A percentile compares a stretch with the other conserved stretches of the same genome.
Conservation (phyloP, 2,329 filamentous ascomycete genomes). For the Zasmidium cellare region DNA sequence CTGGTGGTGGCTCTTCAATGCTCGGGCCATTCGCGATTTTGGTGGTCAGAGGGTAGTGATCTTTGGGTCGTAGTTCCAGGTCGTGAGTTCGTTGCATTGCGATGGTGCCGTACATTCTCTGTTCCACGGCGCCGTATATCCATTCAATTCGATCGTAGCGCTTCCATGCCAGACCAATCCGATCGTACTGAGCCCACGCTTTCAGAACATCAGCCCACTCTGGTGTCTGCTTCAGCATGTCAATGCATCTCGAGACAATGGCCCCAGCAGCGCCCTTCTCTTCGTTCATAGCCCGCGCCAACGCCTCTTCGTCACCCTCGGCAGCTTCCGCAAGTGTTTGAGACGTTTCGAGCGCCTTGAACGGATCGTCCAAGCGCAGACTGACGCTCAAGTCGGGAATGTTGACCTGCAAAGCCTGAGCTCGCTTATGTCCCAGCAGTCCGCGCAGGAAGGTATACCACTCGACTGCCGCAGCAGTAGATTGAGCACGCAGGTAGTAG, state of each 20-base stretch:
- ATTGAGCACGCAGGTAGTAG: constrained; percentile 62
- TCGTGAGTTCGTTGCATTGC: constrained; percentile 68
- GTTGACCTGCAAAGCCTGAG: constrained; percentile 58
- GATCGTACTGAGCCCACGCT: constrained; percentile 58
- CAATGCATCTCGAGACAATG: constrained; percentile 60
- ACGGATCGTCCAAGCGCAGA: constrained; percentile 61
- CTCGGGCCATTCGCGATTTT: constrained; percentile 44
- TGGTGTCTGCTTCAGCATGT: constrained; percentile 55
- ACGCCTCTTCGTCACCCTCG: constrained; percentile 48
- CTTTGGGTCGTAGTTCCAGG: constrained; percentile 64
- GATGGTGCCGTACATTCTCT: constrained; percentile 68
- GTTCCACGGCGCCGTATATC: constrained; percentile 65
- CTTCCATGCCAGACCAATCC: constrained; percentile 68
- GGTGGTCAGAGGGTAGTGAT: constrained; percentile 61
- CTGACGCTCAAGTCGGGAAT: constrained; percentile 64
- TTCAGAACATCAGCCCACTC: constrained; percentile 63
- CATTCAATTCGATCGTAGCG: constrained; percentile 69
- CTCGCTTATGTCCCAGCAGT: constrained; percentile 59
- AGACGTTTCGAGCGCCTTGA: constrained; percentile 52
- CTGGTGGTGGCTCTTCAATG: constrained; percentile 59
- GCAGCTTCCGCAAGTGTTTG: constrained; percentile 42
- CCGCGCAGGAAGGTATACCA: constrained; percentile 68
- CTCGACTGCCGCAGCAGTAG: constrained; percentile 62
- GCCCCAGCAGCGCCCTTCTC: constrained; percentile 57
- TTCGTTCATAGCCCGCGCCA: constrained; percentile 47